These are phyloP conservation scores for Aureobasidium sp. DNA, from an alignment of 2,329 filamentous ascomycete genomes.

Conservation along the genomic window DNA sequence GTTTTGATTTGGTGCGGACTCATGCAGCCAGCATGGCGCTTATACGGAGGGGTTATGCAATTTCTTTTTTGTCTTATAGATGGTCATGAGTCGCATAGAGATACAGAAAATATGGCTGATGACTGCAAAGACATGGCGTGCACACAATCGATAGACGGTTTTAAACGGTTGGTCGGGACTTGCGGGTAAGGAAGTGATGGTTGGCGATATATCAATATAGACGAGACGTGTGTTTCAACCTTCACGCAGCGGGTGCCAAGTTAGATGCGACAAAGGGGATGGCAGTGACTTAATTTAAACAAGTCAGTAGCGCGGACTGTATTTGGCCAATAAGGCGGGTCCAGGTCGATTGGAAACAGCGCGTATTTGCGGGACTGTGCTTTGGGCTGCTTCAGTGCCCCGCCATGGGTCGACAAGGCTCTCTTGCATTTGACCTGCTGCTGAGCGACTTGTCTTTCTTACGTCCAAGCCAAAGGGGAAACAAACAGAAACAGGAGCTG, in stretches of 20 bases:
- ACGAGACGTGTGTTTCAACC: conserved; percentile 10
- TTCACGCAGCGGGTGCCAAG: background rate
- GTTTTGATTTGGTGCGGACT: conserved; percentile 1
- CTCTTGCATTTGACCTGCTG: background rate
- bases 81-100: background rate
- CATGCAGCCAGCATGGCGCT: conserved; percentile 14
- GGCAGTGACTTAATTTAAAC: background rate
- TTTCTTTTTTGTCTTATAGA: conserved; percentile 11
- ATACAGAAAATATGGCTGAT: background rate
- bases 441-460: background rate
- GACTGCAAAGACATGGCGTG: background rate
- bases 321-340: conserved; percentile 8
- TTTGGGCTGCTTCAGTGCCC: conserved; percentile 13
- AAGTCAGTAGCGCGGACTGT: background rate
- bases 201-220: conserved; percentile 4
- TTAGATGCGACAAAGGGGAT: conserved; percentile 11
- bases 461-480: background rate
- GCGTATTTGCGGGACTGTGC: conserved; percentile 13
- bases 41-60: conserved; percentile 1
- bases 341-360: conserved; percentile 9
- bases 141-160: conserved; percentile 5
- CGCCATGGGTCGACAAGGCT: background rate
- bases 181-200: background rate
- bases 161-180: conserved; percentile 1
- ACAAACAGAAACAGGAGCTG: background rate